Evolutionary conservation across 345 rosid species (phyloP), one percentile per base, ranked within the genome.

Genomic region (Gossypium herbaceum): DNA sequence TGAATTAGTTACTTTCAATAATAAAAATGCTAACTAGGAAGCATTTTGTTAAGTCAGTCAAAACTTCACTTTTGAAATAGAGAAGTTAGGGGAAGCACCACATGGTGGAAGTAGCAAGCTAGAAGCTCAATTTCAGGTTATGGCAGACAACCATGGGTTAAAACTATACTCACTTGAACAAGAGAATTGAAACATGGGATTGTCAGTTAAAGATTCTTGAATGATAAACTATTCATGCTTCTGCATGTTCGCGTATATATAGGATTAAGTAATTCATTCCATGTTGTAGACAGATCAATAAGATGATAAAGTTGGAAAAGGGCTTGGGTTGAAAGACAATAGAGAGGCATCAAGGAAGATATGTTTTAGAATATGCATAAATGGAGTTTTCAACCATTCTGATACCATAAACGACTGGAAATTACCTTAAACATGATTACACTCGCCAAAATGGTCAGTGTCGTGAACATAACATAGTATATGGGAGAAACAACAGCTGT

Each of bases 391-490:
- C 19, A 67, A 45, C 54, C 56, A 22, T 22, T 22, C 39, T 9
- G 25, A 70, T n/a, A 52, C 39, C 39, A n/a, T 54, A 11, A 52
- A 52, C 54, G 27, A 29, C 29, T 0, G 27, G 57, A 17, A 39
- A 47, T 41, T 81, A 84, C 90, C 90, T 87, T 87, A 78, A 87
- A 85, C 90, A 87, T 87, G n/a, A 87, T 85, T 59, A 87, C 87
- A 74, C 90, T 85, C 2, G 90, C 88, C 81, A 85, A 58, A 62
- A 87, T 87, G 48, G 90, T 85, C 2, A 87, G 83, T 27, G 88
- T 78, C 11, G 90, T 85, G 76, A 87, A 87, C 88, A 85, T 87
- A n/a, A 87, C 90, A 73, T 83, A 85, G 79, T 85, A 87, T 61
- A 87, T 85, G 9, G 90, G 90, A 39, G 90, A 87, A 48, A 87